These are phyloP conservation scores for Wallemia mellicola DNA, from an alignment of 1,284 basidiomycete genomes.

Conservation along the genomic window DNA sequence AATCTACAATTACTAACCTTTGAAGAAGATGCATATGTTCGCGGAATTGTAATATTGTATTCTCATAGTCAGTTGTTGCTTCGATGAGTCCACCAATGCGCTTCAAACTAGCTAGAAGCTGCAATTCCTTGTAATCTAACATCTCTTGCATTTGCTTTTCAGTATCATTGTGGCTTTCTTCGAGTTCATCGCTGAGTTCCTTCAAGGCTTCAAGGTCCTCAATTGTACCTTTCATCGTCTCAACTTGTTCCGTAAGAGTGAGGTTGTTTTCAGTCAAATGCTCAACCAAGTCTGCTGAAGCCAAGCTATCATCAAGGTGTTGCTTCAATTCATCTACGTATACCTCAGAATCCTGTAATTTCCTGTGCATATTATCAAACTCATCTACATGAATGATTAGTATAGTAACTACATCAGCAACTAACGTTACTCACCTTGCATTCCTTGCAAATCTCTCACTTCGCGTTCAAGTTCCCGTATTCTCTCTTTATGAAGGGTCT, in stretches of 20 bases:
- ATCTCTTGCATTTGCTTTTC: conserved; percentile 78
- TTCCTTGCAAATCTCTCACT: too few relatives aligned
- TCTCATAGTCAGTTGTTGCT: conserved; percentile 48
- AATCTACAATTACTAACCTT: conserved; percentile 21
- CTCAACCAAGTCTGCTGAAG: conserved; percentile 85
- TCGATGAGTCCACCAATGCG: conserved; percentile 42
- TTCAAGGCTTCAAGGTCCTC: conserved; percentile 87
- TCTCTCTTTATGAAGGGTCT: conserved; percentile 48
- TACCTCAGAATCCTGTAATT: conserved; percentile 51
- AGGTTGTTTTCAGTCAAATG: conserved; percentile 84
- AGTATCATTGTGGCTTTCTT: conserved; percentile 82
- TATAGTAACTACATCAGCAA: neutral
- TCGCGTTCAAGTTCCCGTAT: conserved; percentile 58
- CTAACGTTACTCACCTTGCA: conserved; percentile 26
- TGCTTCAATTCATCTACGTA: conserved; percentile 80
- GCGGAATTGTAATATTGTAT: conserved; percentile 62
- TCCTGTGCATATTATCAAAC: conserved; percentile 25
- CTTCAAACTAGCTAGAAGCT: conserved; percentile 33
- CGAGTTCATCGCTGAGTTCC: conserved; percentile 85
- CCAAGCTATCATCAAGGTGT: conserved; percentile 80
- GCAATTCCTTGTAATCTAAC: conserved; percentile 36
- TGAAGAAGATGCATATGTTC: conserved; percentile 61
- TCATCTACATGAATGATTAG: neutral
- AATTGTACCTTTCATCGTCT: conserved; percentile 78
- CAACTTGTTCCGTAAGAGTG: conserved; percentile 73